Conservation (phyloP, 768 basidiomycete species). For the Russula griseocarnosa region DNA sequence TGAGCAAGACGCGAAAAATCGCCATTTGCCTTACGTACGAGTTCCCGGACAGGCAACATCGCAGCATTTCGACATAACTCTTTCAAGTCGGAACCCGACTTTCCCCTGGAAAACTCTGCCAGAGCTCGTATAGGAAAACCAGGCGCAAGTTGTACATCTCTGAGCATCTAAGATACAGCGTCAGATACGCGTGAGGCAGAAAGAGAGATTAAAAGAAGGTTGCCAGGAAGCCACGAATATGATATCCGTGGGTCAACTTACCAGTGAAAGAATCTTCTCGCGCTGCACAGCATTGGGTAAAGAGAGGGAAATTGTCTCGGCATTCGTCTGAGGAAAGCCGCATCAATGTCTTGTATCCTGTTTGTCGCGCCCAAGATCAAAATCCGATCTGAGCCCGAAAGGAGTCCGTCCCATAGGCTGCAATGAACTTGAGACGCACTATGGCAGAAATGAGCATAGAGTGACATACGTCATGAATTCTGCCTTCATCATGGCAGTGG, state of each 20-base stretch:
- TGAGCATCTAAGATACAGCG: slow-evolving; percentile 64
- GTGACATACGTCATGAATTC: slow-evolving; percentile 82
- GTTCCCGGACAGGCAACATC: slow-evolving; percentile 87
- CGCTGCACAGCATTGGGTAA: slow-evolving; percentile 78
- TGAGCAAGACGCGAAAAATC: slow-evolving; percentile 48
- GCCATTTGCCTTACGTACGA: slow-evolving; percentile 53
- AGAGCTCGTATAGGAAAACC: slow-evolving; percentile 59
- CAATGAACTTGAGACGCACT: background rate
- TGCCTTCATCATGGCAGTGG: slow-evolving; percentile 98
- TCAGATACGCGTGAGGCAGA: background rate
- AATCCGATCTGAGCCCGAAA: slow-evolving; percentile 76
- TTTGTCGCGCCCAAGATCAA: slow-evolving; percentile 94
- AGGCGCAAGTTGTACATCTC: slow-evolving; percentile 63
- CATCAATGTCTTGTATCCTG: slow-evolving; percentile 86
- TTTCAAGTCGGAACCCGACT: slow-evolving; percentile 86
- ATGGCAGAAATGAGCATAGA: slow-evolving; percentile 6
- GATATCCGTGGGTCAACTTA: slow-evolving; percentile 34
- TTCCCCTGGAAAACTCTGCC: slow-evolving; percentile 64
- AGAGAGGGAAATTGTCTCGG: slow-evolving; percentile 87
- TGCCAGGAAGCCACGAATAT: background rate
- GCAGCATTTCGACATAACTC: slow-evolving; percentile 93
- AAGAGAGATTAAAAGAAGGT: background rate
- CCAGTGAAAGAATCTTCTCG: slow-evolving; percentile 76
- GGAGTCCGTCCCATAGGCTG: slow-evolving; percentile 93
- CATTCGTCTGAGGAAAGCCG: slow-evolving; percentile 91